Base-by-base conservation (phyloP, 176 grass and related monocot species). In the Hordeum marinum region DNA sequence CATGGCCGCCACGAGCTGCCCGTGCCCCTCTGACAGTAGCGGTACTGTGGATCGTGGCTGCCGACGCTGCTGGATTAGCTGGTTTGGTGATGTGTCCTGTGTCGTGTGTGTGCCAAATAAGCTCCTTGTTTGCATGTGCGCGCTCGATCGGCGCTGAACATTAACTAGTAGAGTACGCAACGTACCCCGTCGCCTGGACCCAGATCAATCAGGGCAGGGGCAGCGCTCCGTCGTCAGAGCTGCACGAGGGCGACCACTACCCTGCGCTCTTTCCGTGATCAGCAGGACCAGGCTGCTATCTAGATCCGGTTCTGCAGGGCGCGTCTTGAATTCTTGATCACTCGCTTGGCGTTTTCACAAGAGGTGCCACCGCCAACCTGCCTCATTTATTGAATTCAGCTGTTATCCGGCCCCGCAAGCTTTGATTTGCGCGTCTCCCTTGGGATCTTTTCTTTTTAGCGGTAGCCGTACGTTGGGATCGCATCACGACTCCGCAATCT, bases 231-330 rank as follows among this genome's bases (percentile, higher is more conserved):
- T 31, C 65, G 59, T 31, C 77, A 52, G 68, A 25, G 75, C 9
- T 58, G 14, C 84, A 78, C 41, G 64, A 70, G 75, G 64, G 64
- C 42, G 75, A 77, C 83, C n/a, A 42, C 31, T 12, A 17, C 68
- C 7, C 13, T 82, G 65, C 32, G 11, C 68, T 41, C 10, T 71
- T 72, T 72, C 37, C 68, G 68, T 72, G 39, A 39, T 8, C 48
- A 52, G 48, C 48, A 52, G 46, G 46, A 17, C 15, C 39, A 31
- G 5, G 9, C 48, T 52, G 48, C 59, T 8, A 45, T 42, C 39
- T 21, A 45, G 80, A 72, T 82, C 32, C 21, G 65, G 35, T 7
- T 72, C 15, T 6, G 17, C 39, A n/a, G 52, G 52, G 54, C 36
- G 11, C 68, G 26, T 15, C 31, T 82, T 54, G 21, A 39, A 57